Conservation (phyloP, 1,139 yeast genomes). For the Candida pseudoviswanathii region DNA sequence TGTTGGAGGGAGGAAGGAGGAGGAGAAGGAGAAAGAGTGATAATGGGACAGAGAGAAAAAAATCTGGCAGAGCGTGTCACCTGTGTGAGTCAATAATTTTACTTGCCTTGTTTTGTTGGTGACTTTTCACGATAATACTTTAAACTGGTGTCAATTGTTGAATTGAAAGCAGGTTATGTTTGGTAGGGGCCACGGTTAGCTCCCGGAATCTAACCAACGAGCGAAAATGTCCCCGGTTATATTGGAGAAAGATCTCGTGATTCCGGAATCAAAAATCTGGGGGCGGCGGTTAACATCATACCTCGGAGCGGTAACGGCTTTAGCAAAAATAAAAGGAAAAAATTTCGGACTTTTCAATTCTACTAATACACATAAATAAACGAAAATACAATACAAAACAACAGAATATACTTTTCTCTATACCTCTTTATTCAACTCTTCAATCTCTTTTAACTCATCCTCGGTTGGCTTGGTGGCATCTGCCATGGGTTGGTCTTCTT, state of each 20-base stretch:
- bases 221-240: background rate
- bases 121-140: too few species aligned
- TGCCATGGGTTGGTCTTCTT: conserved; percentile 3
- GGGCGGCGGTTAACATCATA: too few species aligned
- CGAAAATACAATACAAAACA: background rate
- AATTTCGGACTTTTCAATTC: background rate
- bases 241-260: background rate
- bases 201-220: too few species aligned
- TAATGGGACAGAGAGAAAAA: too few species aligned
- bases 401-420: background rate
- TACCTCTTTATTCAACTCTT: conserved; percentile 30
- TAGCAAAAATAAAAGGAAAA: background rate
- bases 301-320: background rate
- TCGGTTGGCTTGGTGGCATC: conserved; percentile 27
- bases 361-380: background rate
- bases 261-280: too few species aligned
- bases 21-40: too few species aligned
- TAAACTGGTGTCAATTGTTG: background rate
- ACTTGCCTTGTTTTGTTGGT: too few species aligned
- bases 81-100: too few species aligned
- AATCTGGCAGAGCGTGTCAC: too few species aligned
- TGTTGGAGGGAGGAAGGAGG: too few species aligned
- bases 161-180: background rate
- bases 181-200: too few species aligned
- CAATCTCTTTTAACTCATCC: conserved; percentile 42